Conservation (phyloP, 352 stramenopile genomes). For the Blastocystis sp. region DNA sequence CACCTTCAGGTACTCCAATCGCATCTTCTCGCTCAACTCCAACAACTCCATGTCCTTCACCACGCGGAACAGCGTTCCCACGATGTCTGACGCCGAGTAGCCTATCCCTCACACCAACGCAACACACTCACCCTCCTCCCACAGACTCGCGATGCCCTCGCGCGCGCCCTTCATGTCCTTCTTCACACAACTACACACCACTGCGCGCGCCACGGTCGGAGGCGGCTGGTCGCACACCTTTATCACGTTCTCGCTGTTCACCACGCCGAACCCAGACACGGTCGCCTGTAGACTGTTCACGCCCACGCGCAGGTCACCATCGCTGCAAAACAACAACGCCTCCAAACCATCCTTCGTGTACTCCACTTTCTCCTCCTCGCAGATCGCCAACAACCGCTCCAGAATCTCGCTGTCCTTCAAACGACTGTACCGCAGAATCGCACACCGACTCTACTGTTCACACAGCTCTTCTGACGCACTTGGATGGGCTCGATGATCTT, state of each 20-base stretch:
- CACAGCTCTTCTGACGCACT: constrained; percentile 6
- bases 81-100: constrained; percentile 95
- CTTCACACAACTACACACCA: constrained; percentile 84
- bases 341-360: constrained; percentile 89
- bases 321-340: constrained; percentile 96
- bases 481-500: constrained; percentile 99
- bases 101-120: constrained; percentile 76
- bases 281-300: constrained; percentile 99
- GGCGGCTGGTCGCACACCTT: constrained; percentile 94
- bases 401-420: constrained; percentile 94
- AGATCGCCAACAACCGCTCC: constrained; percentile 89
- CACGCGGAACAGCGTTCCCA: constrained; percentile 95
- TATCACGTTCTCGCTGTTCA: constrained; percentile 94
- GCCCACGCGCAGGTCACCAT: constrained; percentile 98
- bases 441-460: constrained; percentile 87
- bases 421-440: constrained; percentile 94
- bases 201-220: constrained; percentile 85
- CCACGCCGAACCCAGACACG: constrained; percentile 88
- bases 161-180: constrained; percentile 86
- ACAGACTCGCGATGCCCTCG: constrained; percentile 81
- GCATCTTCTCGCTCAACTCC: constrained; percentile 83
- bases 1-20: constrained; percentile 85
- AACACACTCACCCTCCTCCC: constrained; percentile 78
- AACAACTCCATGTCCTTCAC: constrained; percentile 85
- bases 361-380: constrained; percentile 85